Evolutionary conservation across 441 rosid species (phyloP).

Genomic region (Brassica balearica): DNA sequence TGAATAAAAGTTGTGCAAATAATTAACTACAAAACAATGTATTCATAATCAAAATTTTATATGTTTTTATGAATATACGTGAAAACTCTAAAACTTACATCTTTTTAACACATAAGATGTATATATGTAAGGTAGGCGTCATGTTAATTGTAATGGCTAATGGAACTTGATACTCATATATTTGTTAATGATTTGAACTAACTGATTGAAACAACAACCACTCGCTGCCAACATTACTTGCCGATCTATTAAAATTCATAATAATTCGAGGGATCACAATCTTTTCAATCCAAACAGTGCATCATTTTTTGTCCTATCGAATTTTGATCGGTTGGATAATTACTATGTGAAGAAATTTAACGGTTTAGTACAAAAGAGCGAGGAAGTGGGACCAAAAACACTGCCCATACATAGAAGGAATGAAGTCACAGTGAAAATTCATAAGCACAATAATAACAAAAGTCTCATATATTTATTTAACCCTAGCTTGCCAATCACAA

Average conservation of each 20-base stretch:
- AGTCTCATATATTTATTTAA: conserved; percentile 19
- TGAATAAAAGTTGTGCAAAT: neutral
- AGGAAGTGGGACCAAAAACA: conserved; percentile 33
- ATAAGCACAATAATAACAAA: conserved; percentile 27
- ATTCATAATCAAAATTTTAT: neutral
- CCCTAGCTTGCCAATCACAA: conserved; percentile 42
- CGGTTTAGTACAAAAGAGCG: conserved; percentile 18
- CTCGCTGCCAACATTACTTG: neutral
- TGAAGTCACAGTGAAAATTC: conserved; percentile 29
- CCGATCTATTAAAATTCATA: neutral
- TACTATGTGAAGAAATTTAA: conserved; percentile 16
- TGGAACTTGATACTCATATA: neutral
- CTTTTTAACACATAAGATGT: neutral
- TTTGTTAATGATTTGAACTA: conserved; percentile 1
- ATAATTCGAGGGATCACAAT: conserved; percentile 4
- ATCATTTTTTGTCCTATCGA: neutral
- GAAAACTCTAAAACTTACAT: neutral
- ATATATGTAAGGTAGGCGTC: too few species aligned
- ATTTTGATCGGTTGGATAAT: neutral
- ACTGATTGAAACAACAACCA: conserved; percentile 7
- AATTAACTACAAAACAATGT: neutral
- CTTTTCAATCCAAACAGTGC: neutral
- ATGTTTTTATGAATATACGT: neutral
- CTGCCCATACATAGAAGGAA: conserved; percentile 15
- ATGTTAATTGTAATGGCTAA: neutral